These are phyloP conservation scores for Strobilomyces echinocephalus DNA, from an alignment of 768 basidiomycete species.

Conservation along the genomic window DNA sequence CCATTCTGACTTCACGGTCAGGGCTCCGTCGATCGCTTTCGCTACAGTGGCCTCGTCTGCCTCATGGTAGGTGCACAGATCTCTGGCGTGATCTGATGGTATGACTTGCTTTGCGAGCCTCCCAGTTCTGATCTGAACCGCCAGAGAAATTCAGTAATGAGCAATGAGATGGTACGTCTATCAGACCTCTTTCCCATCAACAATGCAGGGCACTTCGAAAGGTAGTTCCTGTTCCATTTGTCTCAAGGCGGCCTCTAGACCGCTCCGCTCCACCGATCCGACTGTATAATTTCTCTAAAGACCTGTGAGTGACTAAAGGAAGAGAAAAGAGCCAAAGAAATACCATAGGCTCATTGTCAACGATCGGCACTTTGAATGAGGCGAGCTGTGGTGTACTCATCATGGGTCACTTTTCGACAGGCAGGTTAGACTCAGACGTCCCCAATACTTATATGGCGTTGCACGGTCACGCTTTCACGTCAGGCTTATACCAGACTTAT, in stretches of 20 bases:
- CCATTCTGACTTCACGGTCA: slow-evolving; percentile 85
- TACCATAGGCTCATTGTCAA: slow-evolving; percentile 95
- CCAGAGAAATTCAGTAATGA: background rate
- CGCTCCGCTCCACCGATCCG: slow-evolving; percentile 73
- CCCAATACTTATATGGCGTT: background rate
- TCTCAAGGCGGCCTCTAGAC: slow-evolving; percentile 63
- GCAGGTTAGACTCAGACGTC: slow-evolving; percentile 3
- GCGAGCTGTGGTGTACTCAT: slow-evolving; percentile 78
- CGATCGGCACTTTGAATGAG: slow-evolving; percentile 75
- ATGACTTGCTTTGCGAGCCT: slow-evolving; percentile 73
- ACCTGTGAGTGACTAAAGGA: background rate
- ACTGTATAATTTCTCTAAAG: slow-evolving; percentile 69
- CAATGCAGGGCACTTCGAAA: slow-evolving; percentile 88
- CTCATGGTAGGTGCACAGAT: slow-evolving; percentile 84
- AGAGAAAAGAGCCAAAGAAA: slow-evolving; percentile 15
- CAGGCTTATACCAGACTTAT: background rate
- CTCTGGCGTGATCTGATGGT: slow-evolving; percentile 78
- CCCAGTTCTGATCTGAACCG: slow-evolving; percentile 69
- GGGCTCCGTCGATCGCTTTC: slow-evolving; percentile 80
- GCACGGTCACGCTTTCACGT: background rate
- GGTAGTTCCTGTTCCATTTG: slow-evolving; percentile 83
- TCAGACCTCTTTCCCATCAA: slow-evolving; percentile 82
- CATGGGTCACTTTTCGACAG: slow-evolving; percentile 6
- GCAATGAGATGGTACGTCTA: background rate
- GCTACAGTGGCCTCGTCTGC: slow-evolving; percentile 73